Evolutionary conservation across 139 green algal species (phyloP), one percentile per base, ranked within the genome.

Genomic region (Choricystis sp.): DNA sequence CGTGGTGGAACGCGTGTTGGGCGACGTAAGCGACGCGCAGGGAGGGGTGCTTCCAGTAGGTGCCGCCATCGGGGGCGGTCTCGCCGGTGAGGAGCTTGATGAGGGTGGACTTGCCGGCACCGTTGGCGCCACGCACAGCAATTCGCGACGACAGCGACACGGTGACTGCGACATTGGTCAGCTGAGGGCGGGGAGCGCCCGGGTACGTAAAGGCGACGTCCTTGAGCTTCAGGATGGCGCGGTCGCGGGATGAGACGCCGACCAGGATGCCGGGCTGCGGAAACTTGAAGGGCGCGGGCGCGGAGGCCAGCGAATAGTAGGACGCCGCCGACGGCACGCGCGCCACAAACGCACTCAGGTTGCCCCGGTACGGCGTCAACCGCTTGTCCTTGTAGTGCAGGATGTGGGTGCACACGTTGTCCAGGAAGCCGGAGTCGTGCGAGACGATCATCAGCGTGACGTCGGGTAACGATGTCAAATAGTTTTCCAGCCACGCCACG

Each of bases 1-100:
- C 79, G 77, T 95, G 88, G 81, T 95, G 88, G 79, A 96, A 95
- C 3, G 89, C 89, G 68, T 96, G 89, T 86, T 96, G 90, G 21
- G 89, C 89, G 21, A 96, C 88, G 69, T 96, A 96, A 31, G 89
- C 89, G 49, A 95, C 87, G 59, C 89, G 86, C 77, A 93, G 74
- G 80, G 92, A 94, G 67, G 88, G 88, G 78, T 96, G 89, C 77
- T 85, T 83, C 84, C 86, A 94, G 23, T 89, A 79, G 3, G 71
- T 86, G 62, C 88, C 88, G 31, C 71, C 63, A 4, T 66, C 73
- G n/a, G 85, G 69, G 73, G 91, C 82, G 3, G 80, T 60, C 80
- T 96, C 88, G 48, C 85, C 87, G 19, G 81, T 68, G 3, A 90
- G 73, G 40, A 95, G 62, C 83, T 94, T 94, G 79, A 95, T 92